Percentiles rank a stretch among this genome's conserved stretches.
Conservation (phyloP, 176 grass and related monocot genomes). For the Musa itinerans region DNA sequence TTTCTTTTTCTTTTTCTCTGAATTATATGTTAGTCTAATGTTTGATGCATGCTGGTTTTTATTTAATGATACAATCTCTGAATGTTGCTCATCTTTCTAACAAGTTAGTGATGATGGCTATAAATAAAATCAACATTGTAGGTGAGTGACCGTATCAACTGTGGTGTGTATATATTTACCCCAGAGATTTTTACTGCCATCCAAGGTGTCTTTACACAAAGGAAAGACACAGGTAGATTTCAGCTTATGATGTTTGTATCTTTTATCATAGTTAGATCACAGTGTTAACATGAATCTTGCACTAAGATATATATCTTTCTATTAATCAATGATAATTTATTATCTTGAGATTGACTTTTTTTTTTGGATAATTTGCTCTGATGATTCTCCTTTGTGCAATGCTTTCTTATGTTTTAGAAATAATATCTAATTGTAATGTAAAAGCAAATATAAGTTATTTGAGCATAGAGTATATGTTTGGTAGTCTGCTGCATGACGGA, state of each 20-base stretch:
- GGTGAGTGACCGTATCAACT: conserved; percentile 98
- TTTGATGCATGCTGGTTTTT: background rate
- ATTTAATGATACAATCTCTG: background rate
- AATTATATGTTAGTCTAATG: conserved; percentile 5
- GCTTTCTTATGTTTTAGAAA: no score
- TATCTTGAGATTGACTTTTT: no score
- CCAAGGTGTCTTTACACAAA: conserved; percentile 74
- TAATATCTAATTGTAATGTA: no score
- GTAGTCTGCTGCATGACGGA: no score
- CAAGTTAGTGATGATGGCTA: conserved; percentile 3
- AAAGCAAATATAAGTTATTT: no score
- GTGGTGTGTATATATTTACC: conserved; percentile 98
- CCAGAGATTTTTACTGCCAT: conserved; percentile 85
- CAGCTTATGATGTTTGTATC: background rate
- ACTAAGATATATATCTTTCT: background rate
- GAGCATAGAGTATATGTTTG: no score
- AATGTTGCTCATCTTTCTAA: background rate
- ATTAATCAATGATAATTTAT: background rate
- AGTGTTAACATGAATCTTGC: background rate
- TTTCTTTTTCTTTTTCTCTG: conserved; percentile 5
- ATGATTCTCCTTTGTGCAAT: no score
- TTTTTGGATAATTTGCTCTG: no score
- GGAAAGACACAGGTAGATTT: conserved; percentile 76
- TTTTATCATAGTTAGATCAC: background rate
- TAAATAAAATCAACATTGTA: conserved; percentile 30